phyloP scores from a whole-genome alignment of 106 monocot species.

The Dioscorea zingiberensis region DNA sequence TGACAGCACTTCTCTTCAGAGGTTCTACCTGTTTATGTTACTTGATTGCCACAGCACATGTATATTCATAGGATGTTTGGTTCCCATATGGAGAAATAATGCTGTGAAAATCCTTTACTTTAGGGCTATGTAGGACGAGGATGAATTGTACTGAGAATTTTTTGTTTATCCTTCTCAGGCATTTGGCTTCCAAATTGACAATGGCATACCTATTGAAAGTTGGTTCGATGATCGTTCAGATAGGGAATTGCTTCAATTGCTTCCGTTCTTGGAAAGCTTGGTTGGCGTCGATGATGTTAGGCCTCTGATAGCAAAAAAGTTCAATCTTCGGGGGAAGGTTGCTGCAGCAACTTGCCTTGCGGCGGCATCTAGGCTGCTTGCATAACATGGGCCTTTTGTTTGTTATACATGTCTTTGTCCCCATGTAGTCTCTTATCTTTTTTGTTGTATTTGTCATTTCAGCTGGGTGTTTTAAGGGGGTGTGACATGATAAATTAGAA shows the following conservation, averaged over 20 bases:
- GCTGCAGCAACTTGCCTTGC: conserved; percentile 38
- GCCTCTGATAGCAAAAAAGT: conserved; percentile 76
- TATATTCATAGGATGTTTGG: too few relatives aligned
- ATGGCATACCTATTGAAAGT: conserved; percentile 96
- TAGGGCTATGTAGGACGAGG: too few relatives aligned
- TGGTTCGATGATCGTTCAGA: conserved; percentile 94
- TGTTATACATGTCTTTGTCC: background rate
- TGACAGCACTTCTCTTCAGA: background rate
- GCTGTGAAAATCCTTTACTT: too few relatives aligned
- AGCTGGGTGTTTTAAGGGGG: too few relatives aligned
- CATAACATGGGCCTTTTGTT: background rate
- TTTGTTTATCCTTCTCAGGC: conserved; percentile 37
- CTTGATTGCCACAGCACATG: too few relatives aligned
- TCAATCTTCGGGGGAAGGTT: conserved; percentile 78
- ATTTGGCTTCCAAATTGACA: conserved; percentile 98
- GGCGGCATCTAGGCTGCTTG: background rate
- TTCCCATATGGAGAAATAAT: too few relatives aligned
- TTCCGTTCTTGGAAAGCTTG: conserved; percentile 91
- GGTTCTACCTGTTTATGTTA: too few relatives aligned
- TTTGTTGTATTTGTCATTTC: background rate
- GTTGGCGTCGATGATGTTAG: conserved; percentile 79
- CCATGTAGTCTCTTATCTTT: background rate
- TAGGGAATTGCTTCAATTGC: conserved; percentile 49
- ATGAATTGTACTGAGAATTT: too few relatives aligned
- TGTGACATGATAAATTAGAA: background rate